Evolutionary conservation across 129 eudicot species (phyloP).

Genomic region (Mikania micrantha): DNA sequence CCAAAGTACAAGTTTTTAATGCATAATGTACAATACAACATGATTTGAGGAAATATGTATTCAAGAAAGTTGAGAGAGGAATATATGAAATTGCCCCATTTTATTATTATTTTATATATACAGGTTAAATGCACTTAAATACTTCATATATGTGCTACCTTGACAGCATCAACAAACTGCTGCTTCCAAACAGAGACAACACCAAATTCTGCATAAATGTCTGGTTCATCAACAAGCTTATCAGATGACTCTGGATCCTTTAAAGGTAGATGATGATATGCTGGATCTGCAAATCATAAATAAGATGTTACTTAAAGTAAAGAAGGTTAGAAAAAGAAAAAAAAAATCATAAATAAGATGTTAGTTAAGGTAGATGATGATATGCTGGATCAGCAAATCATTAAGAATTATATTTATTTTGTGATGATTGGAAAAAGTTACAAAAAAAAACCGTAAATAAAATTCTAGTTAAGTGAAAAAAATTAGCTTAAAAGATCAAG

Average conservation of each 20-base stretch:
- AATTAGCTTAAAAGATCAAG: neutral
- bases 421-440: neutral
- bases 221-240: constrained; percentile 22
- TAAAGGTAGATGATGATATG: constrained; percentile 50
- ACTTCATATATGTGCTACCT: constrained; percentile 39
- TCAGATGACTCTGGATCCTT: constrained; percentile 43
- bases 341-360: neutral
- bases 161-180: constrained; percentile 62
- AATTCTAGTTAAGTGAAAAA: neutral
- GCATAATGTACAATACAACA: too few relatives aligned
- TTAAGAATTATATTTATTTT: neutral
- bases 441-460: neutral
- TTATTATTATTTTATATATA: neutral
- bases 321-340: neutral
- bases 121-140: neutral
- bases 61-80: too few relatives aligned
- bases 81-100: too few relatives aligned
- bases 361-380: constrained; percentile 35
- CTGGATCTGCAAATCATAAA: constrained; percentile 37
- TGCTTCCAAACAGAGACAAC: constrained; percentile 60
- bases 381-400: constrained; percentile 45
- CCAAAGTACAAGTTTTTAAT: too few relatives aligned
- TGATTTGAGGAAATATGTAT: too few relatives aligned
- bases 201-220: constrained; percentile 14
- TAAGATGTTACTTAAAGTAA: neutral